A percentile compares a stretch with the other conserved stretches of the same genome.
Evolutionary conservation across 1,139 yeast species (phyloP).

Genomic region (Pichia norvegensis): DNA sequence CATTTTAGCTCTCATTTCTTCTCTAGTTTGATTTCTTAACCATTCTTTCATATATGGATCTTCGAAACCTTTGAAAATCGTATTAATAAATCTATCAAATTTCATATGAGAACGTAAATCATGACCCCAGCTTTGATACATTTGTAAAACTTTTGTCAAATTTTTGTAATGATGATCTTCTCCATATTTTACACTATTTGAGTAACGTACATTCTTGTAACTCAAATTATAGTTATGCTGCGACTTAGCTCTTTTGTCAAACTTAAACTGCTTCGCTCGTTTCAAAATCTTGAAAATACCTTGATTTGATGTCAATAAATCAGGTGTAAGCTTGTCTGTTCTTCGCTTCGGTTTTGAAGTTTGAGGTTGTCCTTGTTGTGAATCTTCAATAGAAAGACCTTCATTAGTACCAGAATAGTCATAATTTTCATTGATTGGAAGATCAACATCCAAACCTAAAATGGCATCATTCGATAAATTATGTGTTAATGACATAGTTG

Average conservation of each 20-base stretch:
- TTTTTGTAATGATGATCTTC: constrained; percentile 25
- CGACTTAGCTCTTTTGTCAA: constrained; percentile 10
- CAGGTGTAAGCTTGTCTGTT: constrained; percentile 23
- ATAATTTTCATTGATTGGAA: not conserved
- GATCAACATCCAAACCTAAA: constrained; percentile 20
- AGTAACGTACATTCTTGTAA: not conserved
- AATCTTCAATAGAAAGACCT: not conserved
- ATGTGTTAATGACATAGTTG: constrained; percentile 6
- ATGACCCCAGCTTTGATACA: constrained; percentile 29
- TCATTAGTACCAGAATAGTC: not conserved
- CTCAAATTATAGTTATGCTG: not conserved
- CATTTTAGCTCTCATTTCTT: constrained; percentile 14
- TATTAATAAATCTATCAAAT: constrained; percentile 24
- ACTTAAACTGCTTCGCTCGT: constrained; percentile 18
- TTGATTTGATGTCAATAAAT: constrained; percentile 22
- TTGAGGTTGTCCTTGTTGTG: not conserved
- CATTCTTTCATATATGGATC: constrained; percentile 15
- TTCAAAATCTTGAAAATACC: constrained; percentile 25
- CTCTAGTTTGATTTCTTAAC: constrained; percentile 6
- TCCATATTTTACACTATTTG: constrained; percentile 5
- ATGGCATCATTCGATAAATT: constrained; percentile 23
- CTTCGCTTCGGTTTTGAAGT: constrained; percentile 14
- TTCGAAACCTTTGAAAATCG: constrained; percentile 18
- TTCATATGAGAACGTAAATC: constrained; percentile 26
- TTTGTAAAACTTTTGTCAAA: constrained; percentile 22